phyloP scores from a whole-genome alignment of 116 monocot species.

The Cymodocea nodosa region DNA sequence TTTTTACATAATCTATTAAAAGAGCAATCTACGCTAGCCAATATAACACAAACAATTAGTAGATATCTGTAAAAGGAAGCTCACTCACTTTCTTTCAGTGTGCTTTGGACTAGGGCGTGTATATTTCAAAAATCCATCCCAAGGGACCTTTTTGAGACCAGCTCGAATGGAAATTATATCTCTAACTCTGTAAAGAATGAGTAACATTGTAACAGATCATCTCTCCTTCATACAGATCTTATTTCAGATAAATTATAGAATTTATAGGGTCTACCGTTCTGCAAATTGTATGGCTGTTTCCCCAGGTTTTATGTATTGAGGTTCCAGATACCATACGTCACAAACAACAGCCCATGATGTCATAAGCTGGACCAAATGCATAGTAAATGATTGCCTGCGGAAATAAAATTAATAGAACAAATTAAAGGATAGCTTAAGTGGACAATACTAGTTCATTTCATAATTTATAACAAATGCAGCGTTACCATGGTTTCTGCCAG shows the following conservation, averaged over 20 bases:
- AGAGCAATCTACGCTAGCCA: too few species aligned
- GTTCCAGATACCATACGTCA: slow-evolving; percentile 98
- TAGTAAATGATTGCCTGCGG: slow-evolving; percentile 87
- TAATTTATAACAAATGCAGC: too few species aligned
- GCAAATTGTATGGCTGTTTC: slow-evolving; percentile 95
- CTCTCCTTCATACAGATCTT: background rate
- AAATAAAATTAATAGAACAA: background rate
- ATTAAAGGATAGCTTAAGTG: background rate
- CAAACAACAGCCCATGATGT: slow-evolving; percentile 99
- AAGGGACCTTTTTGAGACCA: slow-evolving; percentile 92
- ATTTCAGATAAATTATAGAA: background rate
- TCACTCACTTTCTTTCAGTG: slow-evolving; percentile 69
- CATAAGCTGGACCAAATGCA: slow-evolving; percentile 78
- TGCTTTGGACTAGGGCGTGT: slow-evolving; percentile 79
- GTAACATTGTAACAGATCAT: background rate
- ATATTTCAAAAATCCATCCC: slow-evolving; percentile 98
- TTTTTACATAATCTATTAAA: background rate
- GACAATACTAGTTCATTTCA: background rate
- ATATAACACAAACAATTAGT: background rate
- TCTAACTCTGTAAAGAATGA: slow-evolving; percentile 43
- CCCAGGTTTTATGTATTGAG: slow-evolving; percentile 66
- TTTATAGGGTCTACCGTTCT: slow-evolving; percentile 43
- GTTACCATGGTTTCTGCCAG: too few species aligned
- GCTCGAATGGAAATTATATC: slow-evolving; percentile 88
- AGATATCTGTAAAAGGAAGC: background rate